These are phyloP conservation scores for Saccharomyces hybrid DNA, from an alignment of 1,139 yeast genomes.

Conservation along the genomic window DNA sequence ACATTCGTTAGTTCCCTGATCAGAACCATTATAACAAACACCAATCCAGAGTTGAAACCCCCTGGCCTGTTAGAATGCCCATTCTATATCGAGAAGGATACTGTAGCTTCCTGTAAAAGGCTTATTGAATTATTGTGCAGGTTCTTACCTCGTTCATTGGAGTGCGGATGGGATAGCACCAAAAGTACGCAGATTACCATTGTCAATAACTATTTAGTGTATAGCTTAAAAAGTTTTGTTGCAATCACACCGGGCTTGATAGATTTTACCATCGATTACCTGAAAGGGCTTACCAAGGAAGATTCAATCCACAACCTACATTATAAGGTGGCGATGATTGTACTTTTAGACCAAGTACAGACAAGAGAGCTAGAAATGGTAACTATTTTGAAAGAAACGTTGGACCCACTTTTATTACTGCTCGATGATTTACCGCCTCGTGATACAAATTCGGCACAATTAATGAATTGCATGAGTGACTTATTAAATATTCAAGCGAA, in stretches of 20 bases:
- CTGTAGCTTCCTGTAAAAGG: constrained; percentile 40
- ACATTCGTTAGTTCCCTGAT: constrained; percentile 70
- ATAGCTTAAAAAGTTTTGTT: constrained; percentile 59
- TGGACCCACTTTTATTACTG: constrained; percentile 28
- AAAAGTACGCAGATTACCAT: constrained; percentile 50
- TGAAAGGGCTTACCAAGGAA: constrained; percentile 39
- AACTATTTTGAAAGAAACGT: constrained; percentile 48
- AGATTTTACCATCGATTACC: constrained; percentile 48
- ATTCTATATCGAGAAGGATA: constrained; percentile 36
- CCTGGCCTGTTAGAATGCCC: constrained; percentile 46
- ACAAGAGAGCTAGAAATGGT: constrained; percentile 73
- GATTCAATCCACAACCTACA: constrained; percentile 48
- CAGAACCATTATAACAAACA: constrained; percentile 62
- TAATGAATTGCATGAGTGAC: constrained; percentile 7
- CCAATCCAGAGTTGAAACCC: constrained; percentile 52
- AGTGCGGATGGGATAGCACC: constrained; percentile 59
- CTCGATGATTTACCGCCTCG: constrained; percentile 14
- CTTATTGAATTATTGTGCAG: constrained; percentile 56
- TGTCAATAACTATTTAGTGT: constrained; percentile 66
- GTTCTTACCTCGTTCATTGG: constrained; percentile 59
- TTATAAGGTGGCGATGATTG: constrained; percentile 43
- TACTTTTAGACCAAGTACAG: constrained; percentile 24
- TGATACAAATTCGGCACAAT: constrained; percentile 2
- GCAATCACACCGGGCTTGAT: constrained; percentile 51
- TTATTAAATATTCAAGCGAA: constrained; percentile 55